Evolutionary conservation across 129 eudicot species (phyloP).

Genomic region (Escallonia rubra): DNA sequence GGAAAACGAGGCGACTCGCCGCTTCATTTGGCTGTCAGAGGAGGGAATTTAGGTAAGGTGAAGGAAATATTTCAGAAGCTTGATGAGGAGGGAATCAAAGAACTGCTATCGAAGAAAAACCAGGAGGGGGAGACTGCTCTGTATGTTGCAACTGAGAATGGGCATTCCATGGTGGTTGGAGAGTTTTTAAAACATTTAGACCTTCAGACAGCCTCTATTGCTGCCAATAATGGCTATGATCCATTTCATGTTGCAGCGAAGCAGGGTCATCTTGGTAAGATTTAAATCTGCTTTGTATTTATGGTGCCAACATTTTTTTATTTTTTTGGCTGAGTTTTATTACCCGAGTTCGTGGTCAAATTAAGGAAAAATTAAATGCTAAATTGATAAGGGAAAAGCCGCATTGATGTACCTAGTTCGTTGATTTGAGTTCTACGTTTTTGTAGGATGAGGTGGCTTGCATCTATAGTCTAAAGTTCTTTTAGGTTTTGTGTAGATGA

Average conservation of each 20-base stretch:
- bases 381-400: neutral
- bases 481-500: neutral
- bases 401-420: too few relatives aligned
- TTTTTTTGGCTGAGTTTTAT: neutral
- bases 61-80: slow-evolving; percentile 37
- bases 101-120: slow-evolving; percentile 52
- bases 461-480: too few relatives aligned
- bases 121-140: slow-evolving; percentile 75
- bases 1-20: slow-evolving; percentile 53
- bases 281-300: neutral
- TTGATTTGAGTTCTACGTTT: too few relatives aligned
- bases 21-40: slow-evolving; percentile 53
- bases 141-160: slow-evolving; percentile 80
- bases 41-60: slow-evolving; percentile 36
- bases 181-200: slow-evolving; percentile 74
- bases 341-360: neutral
- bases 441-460: neutral
- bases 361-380: neutral
- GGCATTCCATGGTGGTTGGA: slow-evolving; percentile 66
- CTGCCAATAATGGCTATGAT: slow-evolving; percentile 87
- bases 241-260: slow-evolving; percentile 98
- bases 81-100: slow-evolving; percentile 45
- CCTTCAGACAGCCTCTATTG: slow-evolving; percentile 67
- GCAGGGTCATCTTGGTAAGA: slow-evolving; percentile 88
- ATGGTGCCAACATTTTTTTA: neutral